Percentiles rank a stretch among this genome's conserved stretches.
Evolutionary conservation across 768 basidiomycete genomes (phyloP).

Genomic region (Russula griseocarnosa): DNA sequence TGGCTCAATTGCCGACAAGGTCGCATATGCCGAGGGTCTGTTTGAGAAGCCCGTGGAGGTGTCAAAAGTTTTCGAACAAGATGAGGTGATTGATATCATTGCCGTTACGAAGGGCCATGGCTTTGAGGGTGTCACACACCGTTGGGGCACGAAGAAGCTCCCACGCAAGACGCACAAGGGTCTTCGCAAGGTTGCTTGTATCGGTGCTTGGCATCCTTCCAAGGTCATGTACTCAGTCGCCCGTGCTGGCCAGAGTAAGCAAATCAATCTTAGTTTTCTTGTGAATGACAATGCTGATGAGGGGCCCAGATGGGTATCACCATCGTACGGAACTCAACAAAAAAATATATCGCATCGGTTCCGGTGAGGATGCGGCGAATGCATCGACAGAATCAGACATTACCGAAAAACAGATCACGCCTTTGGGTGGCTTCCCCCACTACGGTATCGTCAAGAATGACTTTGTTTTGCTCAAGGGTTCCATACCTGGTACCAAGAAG

Average conservation of each 20-base stretch:
- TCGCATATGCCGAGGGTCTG: constrained; percentile 87
- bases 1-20: constrained; percentile 93
- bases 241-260: constrained; percentile 98
- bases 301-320: constrained; percentile 75
- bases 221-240: constrained; percentile 99
- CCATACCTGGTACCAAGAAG: constrained; percentile 94
- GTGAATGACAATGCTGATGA: constrained; percentile 11
- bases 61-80: constrained; percentile 85
- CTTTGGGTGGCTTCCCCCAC: constrained; percentile 98
- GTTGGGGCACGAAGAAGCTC: constrained; percentile 99
- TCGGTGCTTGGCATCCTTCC: constrained; percentile 96
- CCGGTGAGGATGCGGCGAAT: constrained; percentile 69
- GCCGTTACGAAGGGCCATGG: constrained; percentile 99
- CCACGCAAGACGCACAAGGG: constrained; percentile 99
- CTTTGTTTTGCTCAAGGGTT: constrained; percentile 95
- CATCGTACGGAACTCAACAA: constrained; percentile 98
- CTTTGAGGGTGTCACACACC: constrained; percentile 98
- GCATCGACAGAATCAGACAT: constrained; percentile 94
- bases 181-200: constrained; percentile 99
- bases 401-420: constrained; percentile 90
- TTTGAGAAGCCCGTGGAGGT: constrained; percentile 97
- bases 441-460: constrained; percentile 99
- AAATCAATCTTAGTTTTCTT: constrained; percentile 15
- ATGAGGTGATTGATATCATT: constrained; percentile 94
- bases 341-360: constrained; percentile 95